Base-by-base conservation (phyloP, 1,284 basidiomycete genomes). In the Ustilago cynodontis region DNA sequence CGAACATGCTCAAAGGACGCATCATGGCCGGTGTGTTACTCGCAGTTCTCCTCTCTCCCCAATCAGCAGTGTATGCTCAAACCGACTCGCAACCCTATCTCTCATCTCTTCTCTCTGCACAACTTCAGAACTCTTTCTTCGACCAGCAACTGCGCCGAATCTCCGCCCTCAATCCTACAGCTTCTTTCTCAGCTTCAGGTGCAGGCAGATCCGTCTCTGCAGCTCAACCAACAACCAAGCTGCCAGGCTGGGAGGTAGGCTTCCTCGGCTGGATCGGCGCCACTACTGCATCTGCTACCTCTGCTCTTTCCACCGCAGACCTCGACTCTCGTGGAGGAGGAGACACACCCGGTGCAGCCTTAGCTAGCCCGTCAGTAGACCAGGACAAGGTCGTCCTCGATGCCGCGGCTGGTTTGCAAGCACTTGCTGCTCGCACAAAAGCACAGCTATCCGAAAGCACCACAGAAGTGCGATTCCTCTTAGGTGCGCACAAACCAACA, bases 241-340 rank as follows among this genome's bases (percentile, higher is more conserved):
- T 80, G 9, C 78, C 78, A 4, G 78, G 78, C 41, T 80, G 78
- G 78, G 59, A 72, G 35, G 69, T 78, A 0, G 78, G 78, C 6
- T 71, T 80, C 52, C 61, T 78, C 11, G 71, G 68, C 37, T 74
- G 71, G 66, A 65, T 73, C 47, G 74, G 74, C 11, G 78, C 75
- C 1, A 65, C 61, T 6, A 53, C 64, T 5, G 49, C 75, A 8
- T 64, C 68, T 11, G 75, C 75, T 13, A 39, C 71, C 16, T 65
- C 64, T 8, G 51, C 62, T 2, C 47, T 75, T 5, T 64, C 68
- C 3, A 45, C 65, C 1, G 66, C 68, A 22, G 75, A 71, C 28
- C 49, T 74, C 52, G 71, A 74, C 35, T 70, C 71, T 39, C 51
- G 58, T 18, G 71, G 71, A 1, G 60, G 72, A 11, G 66, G 70